phyloP scores from a whole-genome alignment of 2,329 filamentous ascomycete species.

The Metarhizium guizhouense region DNA sequence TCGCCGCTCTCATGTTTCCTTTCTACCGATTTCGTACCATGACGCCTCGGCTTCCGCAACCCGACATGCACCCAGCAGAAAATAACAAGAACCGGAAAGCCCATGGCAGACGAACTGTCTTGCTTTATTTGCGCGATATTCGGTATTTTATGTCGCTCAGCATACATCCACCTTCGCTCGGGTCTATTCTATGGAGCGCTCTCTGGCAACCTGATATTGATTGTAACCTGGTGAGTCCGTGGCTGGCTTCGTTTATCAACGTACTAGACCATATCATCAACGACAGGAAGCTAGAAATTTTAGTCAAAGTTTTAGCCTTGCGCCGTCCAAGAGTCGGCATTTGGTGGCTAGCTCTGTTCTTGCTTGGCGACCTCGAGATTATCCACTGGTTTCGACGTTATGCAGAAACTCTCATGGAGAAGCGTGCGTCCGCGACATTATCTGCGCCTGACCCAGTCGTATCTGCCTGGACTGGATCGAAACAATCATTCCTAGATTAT shows the following conservation, averaged over 20 bases:
- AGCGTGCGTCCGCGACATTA: conserved; percentile 7
- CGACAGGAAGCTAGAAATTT: conserved; percentile 3
- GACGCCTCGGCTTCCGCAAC: background rate
- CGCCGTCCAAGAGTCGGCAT: conserved; percentile 11
- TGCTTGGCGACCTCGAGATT: conserved; percentile 5
- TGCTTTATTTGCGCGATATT: conserved; percentile 8
- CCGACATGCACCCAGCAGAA: background rate
- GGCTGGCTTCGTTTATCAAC: conserved; percentile 10
- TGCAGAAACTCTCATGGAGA: conserved; percentile 8
- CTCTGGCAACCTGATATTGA: conserved; percentile 16
- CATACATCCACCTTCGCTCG: conserved; percentile 7
- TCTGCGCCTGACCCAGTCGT: conserved; percentile 6
- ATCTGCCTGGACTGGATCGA: conserved; percentile 8
- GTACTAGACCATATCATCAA: conserved; percentile 7
- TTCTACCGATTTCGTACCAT: background rate
- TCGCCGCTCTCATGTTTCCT: conserved; percentile 3
- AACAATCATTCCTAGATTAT: conserved; percentile 3
- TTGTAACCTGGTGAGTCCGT: conserved; percentile 15
- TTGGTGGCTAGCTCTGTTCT: conserved; percentile 13
- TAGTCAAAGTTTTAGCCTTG: conserved; percentile 9
- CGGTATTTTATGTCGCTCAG: conserved; percentile 15
- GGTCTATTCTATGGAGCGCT: conserved; percentile 14
- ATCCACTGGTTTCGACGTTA: conserved; percentile 8
- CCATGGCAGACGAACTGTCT: background rate
- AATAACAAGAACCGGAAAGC: background rate